Evolutionary conservation across 2,329 filamentous ascomycete species (phyloP).

Genomic region (Fusarium tupiense): DNA sequence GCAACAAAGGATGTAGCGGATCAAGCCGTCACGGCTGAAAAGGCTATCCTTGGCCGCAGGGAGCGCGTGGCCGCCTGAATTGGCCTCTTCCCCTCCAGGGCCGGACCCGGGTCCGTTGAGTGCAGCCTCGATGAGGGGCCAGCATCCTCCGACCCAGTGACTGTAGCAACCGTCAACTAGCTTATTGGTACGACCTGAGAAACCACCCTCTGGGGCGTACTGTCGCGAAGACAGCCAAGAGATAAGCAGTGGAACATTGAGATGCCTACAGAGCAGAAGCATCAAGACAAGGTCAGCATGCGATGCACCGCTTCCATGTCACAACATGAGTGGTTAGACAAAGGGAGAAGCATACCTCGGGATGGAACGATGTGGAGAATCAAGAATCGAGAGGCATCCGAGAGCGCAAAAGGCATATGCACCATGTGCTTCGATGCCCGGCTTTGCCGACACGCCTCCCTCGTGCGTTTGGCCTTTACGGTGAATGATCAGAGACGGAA

Average conservation of each 20-base stretch:
- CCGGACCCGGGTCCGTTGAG: constrained; percentile 61
- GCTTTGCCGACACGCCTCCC: constrained; percentile 88
- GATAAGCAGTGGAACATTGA: constrained; percentile 80
- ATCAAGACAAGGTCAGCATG: constrained; percentile 47
- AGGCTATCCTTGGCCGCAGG: constrained; percentile 57
- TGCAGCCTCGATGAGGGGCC: constrained; percentile 87
- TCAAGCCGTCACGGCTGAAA: constrained; percentile 85
- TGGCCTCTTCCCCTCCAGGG: constrained; percentile 44
- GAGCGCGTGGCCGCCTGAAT: constrained; percentile 42
- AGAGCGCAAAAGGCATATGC: constrained; percentile 96
- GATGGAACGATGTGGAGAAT: constrained; percentile 78
- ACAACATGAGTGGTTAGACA: constrained; percentile 46
- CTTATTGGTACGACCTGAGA: constrained; percentile 95
- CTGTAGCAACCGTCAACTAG: constrained; percentile 98
- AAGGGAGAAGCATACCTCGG: constrained; percentile 65
- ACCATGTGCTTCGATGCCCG: constrained; percentile 91
- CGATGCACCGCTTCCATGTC: constrained; percentile 46
- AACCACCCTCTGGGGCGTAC: constrained; percentile 89
- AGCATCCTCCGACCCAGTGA: constrained; percentile 96
- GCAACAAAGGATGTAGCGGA: constrained; percentile 89
- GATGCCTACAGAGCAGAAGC: constrained; percentile 61
- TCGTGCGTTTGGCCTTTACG: constrained; percentile 86
- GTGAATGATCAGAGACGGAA: constrained; percentile 31
- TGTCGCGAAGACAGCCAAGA: constrained; percentile 92
- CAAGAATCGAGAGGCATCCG: constrained; percentile 87